These are phyloP conservation scores for Neospermospora avenae DNA, from an alignment of 2,329 filamentous ascomycete genomes.

Conservation along the genomic window DNA sequence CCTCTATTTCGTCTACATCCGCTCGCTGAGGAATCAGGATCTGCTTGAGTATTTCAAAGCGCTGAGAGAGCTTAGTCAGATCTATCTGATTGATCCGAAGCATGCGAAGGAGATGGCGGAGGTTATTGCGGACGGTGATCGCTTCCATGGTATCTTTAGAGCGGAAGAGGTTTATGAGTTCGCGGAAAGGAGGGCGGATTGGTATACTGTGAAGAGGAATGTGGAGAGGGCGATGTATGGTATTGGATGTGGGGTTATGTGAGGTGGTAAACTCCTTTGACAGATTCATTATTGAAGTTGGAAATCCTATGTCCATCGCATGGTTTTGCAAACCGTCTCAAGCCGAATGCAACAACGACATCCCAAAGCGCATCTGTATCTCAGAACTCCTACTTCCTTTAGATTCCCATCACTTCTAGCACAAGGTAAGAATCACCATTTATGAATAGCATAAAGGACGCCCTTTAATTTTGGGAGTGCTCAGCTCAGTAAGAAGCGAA, in stretches of 20 bases:
- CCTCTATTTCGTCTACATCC: slow-evolving; percentile 82
- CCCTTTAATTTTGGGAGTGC: too few species aligned
- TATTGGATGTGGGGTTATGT: slow-evolving; percentile 86
- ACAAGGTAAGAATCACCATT: too few species aligned
- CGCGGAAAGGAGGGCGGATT: slow-evolving; percentile 88
- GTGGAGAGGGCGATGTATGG: slow-evolving; percentile 98
- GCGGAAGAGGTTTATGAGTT: slow-evolving; percentile 98
- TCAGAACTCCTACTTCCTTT: not conserved
- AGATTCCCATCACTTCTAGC: too few species aligned
- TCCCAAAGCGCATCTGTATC: too few species aligned
- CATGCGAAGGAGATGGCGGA: slow-evolving; percentile 94
- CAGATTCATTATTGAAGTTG: not conserved
- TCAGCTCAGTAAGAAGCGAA: too few species aligned
- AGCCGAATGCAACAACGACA: too few species aligned
- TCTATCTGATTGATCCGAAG: slow-evolving; percentile 83
- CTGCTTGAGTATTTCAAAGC: slow-evolving; percentile 88
- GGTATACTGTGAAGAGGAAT: slow-evolving; percentile 83
- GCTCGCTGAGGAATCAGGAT: slow-evolving; percentile 76
- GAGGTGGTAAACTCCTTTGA: slow-evolving; percentile 28
- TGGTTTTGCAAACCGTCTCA: too few species aligned
- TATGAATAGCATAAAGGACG: too few species aligned
- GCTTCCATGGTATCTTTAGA: slow-evolving; percentile 88
- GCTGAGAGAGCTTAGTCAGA: slow-evolving; percentile 87
- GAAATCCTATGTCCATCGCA: not conserved
- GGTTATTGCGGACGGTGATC: slow-evolving; percentile 86